Percentiles rank a stretch among this genome's conserved stretches.
phyloP scores from a whole-genome alignment of 1,139 yeast species.

The Scheffersomyces stambukii region DNA sequence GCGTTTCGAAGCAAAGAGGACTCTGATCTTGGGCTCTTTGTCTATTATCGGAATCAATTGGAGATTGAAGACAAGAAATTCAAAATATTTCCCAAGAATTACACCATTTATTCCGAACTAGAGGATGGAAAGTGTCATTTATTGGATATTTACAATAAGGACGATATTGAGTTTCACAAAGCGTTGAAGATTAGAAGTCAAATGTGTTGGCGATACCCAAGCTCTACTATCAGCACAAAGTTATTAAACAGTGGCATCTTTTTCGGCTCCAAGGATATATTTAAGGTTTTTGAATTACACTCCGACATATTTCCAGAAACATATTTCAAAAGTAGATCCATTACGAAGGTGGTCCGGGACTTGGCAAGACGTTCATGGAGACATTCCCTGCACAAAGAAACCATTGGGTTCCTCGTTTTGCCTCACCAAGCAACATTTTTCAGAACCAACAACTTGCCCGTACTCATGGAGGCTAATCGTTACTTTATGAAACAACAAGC shows the following conservation, averaged over 20 bases:
- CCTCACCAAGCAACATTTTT: conserved; percentile 68
- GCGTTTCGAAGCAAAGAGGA: conserved; percentile 69
- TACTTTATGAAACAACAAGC: conserved; percentile 57
- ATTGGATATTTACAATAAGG: conserved; percentile 66
- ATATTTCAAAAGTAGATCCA: conserved; percentile 43
- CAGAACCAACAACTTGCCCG: conserved; percentile 72
- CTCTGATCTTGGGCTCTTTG: conserved; percentile 64
- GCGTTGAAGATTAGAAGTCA: conserved; percentile 76
- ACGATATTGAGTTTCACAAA: conserved; percentile 64
- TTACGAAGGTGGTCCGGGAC: conserved; percentile 75
- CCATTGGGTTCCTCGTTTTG: conserved; percentile 59
- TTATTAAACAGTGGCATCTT: conserved; percentile 76
- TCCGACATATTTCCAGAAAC: conserved; percentile 31
- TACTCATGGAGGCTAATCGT: conserved; percentile 90
- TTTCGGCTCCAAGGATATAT: conserved; percentile 60
- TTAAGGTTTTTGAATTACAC: conserved; percentile 29
- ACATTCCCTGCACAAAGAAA: conserved; percentile 57
- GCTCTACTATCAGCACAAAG: conserved; percentile 69
- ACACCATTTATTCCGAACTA: conserved; percentile 36
- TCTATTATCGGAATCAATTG: conserved; percentile 65
- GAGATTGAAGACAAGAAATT: conserved; percentile 75
- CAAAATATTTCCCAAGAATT: conserved; percentile 47
- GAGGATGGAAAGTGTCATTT: conserved; percentile 52
- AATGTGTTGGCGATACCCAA: conserved; percentile 85
- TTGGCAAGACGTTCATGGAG: conserved; percentile 90